Conservation (phyloP, 345 rosid species). For the Populus simonii region DNA sequence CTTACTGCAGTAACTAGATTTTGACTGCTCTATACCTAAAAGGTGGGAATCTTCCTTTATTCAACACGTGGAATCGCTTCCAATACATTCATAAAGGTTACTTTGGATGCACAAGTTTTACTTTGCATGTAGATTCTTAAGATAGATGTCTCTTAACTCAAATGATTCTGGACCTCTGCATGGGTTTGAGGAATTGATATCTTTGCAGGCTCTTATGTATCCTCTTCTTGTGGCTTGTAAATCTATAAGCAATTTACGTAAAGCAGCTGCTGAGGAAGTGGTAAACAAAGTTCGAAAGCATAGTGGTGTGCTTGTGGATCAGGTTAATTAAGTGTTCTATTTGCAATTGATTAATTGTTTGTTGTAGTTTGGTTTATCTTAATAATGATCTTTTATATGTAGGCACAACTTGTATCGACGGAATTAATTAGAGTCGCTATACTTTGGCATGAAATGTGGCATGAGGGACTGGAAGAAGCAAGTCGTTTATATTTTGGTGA, state of each 20-base stretch:
- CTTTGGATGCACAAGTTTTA: background rate
- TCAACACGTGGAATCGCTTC: background rate
- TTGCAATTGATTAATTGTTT: background rate
- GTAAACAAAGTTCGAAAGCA: conserved; percentile 96
- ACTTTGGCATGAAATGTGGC: conserved; percentile 99
- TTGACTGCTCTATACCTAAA: background rate
- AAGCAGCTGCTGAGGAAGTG: conserved; percentile 96
- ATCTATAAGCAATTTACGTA: conserved; percentile 90
- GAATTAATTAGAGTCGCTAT: conserved; percentile 95
- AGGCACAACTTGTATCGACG: conserved; percentile 94
- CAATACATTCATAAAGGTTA: background rate
- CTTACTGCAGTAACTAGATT: background rate
- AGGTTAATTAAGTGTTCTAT: conserved; percentile 46
- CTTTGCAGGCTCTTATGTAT: conserved; percentile 91
- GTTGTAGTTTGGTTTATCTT: background rate
- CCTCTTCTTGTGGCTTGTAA: conserved; percentile 99
- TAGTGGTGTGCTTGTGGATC: conserved; percentile 89
- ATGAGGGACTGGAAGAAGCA: conserved; percentile 97
- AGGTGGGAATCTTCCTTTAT: background rate
- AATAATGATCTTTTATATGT: conserved; percentile 17
- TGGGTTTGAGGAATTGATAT: conserved; percentile 8
- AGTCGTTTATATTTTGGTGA: conserved; percentile 98
- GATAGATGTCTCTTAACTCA: background rate
- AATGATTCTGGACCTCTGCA: background rate
- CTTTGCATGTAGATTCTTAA: background rate